A percentile compares a stretch with the other conserved stretches of the same genome.
phyloP scores from a whole-genome alignment of 2,329 filamentous ascomycete species.

The Leptographium flavum region DNA sequence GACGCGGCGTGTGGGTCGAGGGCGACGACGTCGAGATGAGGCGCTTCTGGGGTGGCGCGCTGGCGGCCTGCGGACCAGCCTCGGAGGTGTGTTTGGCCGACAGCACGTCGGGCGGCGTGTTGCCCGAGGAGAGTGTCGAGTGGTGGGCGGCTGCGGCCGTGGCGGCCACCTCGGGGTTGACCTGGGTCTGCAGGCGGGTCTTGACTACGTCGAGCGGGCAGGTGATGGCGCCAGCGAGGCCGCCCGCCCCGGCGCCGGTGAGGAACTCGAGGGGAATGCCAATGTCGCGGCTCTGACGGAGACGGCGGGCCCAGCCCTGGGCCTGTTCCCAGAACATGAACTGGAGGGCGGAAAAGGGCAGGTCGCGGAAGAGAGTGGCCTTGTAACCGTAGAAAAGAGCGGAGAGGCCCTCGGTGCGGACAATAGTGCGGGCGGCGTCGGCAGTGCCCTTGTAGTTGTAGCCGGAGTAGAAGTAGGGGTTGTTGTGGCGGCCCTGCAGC shows the following conservation, averaged over 20 bases:
- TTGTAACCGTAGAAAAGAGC: conserved; percentile 96
- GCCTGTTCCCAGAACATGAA: conserved; percentile 98
- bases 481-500: conserved; percentile 88
- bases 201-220: conserved; percentile 97
- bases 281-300: conserved; percentile 69
- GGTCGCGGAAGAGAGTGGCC: conserved; percentile 82
- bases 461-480: conserved; percentile 81
- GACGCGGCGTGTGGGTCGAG: conserved; percentile 65
- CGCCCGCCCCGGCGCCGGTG: conserved; percentile 80
- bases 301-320: conserved; percentile 64
- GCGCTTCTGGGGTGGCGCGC: conserved; percentile 38
- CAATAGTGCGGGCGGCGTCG: conserved; percentile 76
- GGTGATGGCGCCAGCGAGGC: conserved; percentile 84
- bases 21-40: conserved; percentile 83
- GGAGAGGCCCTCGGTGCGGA: conserved; percentile 63
- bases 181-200: conserved; percentile 87
- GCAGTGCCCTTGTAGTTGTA: conserved; percentile 87
- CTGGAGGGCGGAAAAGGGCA: conserved; percentile 91
- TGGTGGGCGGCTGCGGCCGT: conserved; percentile 2
- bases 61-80: conserved; percentile 11
- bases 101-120: conserved; percentile 2
- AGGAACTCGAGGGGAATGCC: conserved; percentile 73
- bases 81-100: conserved; percentile 6
- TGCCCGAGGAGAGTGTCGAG: conserved; percentile 5
- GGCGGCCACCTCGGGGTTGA: conserved; percentile 28